These are phyloP conservation scores for Phenoliferia sp. DNA, from an alignment of 1,284 basidiomycete genomes.

Conservation along the genomic window DNA sequence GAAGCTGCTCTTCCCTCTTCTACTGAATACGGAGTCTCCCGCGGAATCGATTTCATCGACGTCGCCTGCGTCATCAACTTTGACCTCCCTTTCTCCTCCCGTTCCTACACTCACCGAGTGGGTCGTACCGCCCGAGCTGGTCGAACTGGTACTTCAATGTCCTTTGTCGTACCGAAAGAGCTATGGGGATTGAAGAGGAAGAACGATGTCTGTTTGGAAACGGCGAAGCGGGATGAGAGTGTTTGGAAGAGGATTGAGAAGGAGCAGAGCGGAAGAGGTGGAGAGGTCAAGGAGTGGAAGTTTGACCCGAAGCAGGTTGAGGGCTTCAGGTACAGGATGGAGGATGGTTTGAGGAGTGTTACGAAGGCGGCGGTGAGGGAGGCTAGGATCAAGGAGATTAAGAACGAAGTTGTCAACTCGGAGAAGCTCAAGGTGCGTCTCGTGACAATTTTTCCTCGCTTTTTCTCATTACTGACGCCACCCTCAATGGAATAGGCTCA, in stretches of 20 bases:
- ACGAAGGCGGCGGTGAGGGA: constrained; percentile 82
- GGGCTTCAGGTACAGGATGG: constrained; percentile 98
- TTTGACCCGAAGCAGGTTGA: constrained; percentile 94
- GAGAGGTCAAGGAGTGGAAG: constrained; percentile 81
- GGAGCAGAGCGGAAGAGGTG: constrained; percentile 62
- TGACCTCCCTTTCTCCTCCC: constrained; percentile 81
- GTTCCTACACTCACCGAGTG: constrained; percentile 93
- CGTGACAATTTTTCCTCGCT: background rate
- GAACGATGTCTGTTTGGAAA: constrained; percentile 57
- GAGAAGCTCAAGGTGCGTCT: constrained; percentile 83
- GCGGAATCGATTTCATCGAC: constrained; percentile 95
- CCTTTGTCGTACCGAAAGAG: constrained; percentile 74
- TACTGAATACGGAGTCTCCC: constrained; percentile 87
- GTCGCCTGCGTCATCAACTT: constrained; percentile 99
- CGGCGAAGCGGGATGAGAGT: constrained; percentile 66
- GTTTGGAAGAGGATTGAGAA: constrained; percentile 73
- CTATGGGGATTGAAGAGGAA: constrained; percentile 67
- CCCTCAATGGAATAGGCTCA: constrained; percentile 62
- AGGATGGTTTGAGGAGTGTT: constrained; percentile 85
- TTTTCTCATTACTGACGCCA: background rate
- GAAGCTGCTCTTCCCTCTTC: constrained; percentile 17
- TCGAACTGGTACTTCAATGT: constrained; percentile 84
- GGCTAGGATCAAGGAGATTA: constrained; percentile 89
- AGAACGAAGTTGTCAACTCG: constrained; percentile 87
- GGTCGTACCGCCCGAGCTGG: constrained; percentile 88